These are phyloP conservation scores for Pluteus cervinus DNA, from an alignment of 768 basidiomycete species.

Conservation along the genomic window DNA sequence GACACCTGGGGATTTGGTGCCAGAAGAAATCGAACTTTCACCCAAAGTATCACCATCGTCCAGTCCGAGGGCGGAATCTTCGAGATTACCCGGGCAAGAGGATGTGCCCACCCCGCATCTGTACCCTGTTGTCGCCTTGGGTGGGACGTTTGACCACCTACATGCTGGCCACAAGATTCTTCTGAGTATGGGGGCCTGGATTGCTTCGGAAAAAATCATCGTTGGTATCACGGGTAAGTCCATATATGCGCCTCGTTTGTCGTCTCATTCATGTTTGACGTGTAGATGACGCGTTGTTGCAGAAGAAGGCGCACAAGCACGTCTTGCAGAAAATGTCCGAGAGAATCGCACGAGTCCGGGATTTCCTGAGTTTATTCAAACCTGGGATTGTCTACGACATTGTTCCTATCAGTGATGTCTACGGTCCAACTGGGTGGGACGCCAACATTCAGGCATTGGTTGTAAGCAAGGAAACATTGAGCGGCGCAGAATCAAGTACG, in stretches of 20 bases:
- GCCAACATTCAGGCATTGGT: constrained; percentile 88
- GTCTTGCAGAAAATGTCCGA: constrained; percentile 55
- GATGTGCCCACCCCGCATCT: constrained; percentile 16
- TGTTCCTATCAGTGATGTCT: constrained; percentile 77
- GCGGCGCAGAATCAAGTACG: constrained; percentile 72
- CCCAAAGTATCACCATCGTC: too few relatives aligned
- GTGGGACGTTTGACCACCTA: constrained; percentile 97
- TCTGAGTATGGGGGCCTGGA: constrained; percentile 85
- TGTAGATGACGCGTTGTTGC: constrained; percentile 64
- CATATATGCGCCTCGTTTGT: constrained; percentile 5
- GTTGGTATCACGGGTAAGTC: constrained; percentile 82
- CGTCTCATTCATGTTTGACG: constrained; percentile 9
- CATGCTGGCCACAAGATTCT: constrained; percentile 98
- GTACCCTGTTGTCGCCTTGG: constrained; percentile 75
- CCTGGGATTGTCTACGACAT: constrained; percentile 61
- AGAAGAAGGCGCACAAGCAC: constrained; percentile 63
- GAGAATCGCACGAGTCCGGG: constrained; percentile 53
- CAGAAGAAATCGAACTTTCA: too few relatives aligned
- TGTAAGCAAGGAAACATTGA: constrained; percentile 82
- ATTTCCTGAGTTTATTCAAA: constrained; percentile 68
- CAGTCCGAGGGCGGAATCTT: too few relatives aligned
- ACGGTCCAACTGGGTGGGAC: constrained; percentile 87
- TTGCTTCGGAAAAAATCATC: constrained; percentile 74
- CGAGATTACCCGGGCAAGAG: too few relatives aligned
- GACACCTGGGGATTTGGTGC: constrained; percentile 22